phyloP scores from a whole-genome alignment of 805 yeast genomes.

The Kodamaea kaohsiungensis region DNA sequence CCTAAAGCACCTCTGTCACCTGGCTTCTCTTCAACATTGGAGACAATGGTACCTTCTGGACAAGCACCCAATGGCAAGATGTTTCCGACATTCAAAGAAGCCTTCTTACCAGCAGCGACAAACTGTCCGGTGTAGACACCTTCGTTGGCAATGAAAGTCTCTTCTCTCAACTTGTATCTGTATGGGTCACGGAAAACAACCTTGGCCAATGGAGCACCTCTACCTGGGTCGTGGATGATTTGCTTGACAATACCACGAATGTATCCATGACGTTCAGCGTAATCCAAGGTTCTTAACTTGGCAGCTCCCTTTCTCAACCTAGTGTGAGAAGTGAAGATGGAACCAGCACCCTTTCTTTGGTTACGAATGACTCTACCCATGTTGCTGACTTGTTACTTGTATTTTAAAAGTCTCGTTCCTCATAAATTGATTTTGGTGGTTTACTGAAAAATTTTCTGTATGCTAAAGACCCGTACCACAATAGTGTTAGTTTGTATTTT shows the following conservation, averaged over 20 bases:
- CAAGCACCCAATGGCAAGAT: slow-evolving; percentile 94
- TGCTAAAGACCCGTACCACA: background rate
- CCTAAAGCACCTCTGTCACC: slow-evolving; percentile 99
- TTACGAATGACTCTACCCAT: slow-evolving; percentile 99
- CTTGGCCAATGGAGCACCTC: slow-evolving; percentile 98
- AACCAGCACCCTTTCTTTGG: slow-evolving; percentile 99
- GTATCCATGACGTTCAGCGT: slow-evolving; percentile 99
- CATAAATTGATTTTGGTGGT: background rate
- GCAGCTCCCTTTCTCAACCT: slow-evolving; percentile 99
- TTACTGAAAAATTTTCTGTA: background rate
- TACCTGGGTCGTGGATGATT: slow-evolving; percentile 98
- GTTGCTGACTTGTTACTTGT: slow-evolving; percentile 7
- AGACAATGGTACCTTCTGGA: slow-evolving; percentile 99
- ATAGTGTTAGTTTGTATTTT: no score
- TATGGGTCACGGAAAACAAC: slow-evolving; percentile 99
- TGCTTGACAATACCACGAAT: slow-evolving; percentile 98
- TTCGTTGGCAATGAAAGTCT: slow-evolving; percentile 98
- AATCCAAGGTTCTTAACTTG: slow-evolving; percentile 98
- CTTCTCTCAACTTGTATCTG: slow-evolving; percentile 97
- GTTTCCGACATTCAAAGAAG: slow-evolving; percentile 96
- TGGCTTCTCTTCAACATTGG: slow-evolving; percentile 97
- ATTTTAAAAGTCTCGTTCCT: background rate
- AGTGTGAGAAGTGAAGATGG: slow-evolving; percentile 99
- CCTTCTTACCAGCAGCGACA: slow-evolving; percentile 98
- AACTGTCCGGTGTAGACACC: slow-evolving; percentile 99